These are phyloP conservation scores for Raphanus raphanistrum DNA, from an alignment of 345 rosid genomes.

Conservation along the genomic window DNA sequence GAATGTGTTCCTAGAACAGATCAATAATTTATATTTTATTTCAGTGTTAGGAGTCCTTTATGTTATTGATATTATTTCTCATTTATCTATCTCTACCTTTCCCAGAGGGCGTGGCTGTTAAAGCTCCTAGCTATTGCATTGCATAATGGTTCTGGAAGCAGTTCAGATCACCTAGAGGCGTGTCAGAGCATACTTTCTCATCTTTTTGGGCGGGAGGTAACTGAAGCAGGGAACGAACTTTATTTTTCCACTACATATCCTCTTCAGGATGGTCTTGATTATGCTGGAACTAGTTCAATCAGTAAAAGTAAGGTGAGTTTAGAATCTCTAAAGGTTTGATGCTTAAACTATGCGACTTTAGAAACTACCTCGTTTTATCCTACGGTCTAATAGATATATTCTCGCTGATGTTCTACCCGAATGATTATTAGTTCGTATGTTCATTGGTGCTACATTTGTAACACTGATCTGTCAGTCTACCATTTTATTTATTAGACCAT, in stretches of 20 bases:
- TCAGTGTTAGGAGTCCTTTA: background rate
- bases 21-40: background rate
- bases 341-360: slow-evolving; percentile 40
- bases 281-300: slow-evolving; percentile 55
- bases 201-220: slow-evolving; percentile 68
- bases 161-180: slow-evolving; percentile 65
- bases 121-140: slow-evolving; percentile 87
- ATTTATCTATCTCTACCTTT: slow-evolving; percentile 28
- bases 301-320: slow-evolving; percentile 73
- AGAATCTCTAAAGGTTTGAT: slow-evolving; percentile 16
- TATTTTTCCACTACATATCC: slow-evolving; percentile 42
- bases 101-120: slow-evolving; percentile 90
- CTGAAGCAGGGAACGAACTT: slow-evolving; percentile 46
- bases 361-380: slow-evolving; percentile 15
- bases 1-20: slow-evolving; percentile 1
- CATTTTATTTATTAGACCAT: slow-evolving; percentile 4
- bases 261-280: slow-evolving; percentile 49
- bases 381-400: background rate
- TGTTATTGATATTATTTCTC: slow-evolving; percentile 7
- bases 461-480: slow-evolving; percentile 8
- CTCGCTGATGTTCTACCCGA: background rate
- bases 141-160: slow-evolving; percentile 65
- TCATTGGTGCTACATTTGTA: slow-evolving; percentile 13
- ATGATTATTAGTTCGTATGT: background rate
- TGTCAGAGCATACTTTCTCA: slow-evolving; percentile 73